Evolutionary conservation across 768 basidiomycete species (phyloP).

Genomic region (Cubamyces sp.): DNA sequence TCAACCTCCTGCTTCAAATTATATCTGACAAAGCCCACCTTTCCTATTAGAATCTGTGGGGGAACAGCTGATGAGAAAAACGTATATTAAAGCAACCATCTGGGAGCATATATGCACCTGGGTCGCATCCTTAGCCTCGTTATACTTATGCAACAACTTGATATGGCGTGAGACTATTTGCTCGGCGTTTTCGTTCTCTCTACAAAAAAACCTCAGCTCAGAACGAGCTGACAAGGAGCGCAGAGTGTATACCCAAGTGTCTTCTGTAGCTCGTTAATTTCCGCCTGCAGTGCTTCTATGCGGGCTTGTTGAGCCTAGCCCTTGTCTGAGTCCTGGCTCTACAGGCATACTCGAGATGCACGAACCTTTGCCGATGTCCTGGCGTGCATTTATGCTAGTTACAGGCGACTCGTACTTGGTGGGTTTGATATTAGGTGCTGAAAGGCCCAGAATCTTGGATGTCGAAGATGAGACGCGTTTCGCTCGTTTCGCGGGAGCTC

Average conservation of each 20-base stretch:
- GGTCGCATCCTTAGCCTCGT: constrained; percentile 82
- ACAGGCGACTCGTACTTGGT: not conserved
- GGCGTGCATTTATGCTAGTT: constrained; percentile 17
- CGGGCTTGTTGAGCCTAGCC: constrained; percentile 55
- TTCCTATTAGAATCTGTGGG: constrained; percentile 74
- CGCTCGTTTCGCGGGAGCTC: too few relatives aligned
- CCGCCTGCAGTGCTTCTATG: constrained; percentile 49
- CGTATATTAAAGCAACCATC: not conserved
- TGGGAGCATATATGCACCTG: constrained; percentile 50
- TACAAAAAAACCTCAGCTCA: constrained; percentile 21
- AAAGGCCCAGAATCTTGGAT: too few relatives aligned
- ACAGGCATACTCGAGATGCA: not conserved
- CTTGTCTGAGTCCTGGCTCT: not conserved
- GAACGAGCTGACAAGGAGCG: not conserved
- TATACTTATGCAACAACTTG: constrained; percentile 72
- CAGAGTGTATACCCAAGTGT: constrained; percentile 47
- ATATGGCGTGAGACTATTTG: constrained; percentile 69
- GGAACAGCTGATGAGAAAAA: not conserved
- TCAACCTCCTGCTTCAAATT: constrained; percentile 4
- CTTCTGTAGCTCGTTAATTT: constrained; percentile 51
- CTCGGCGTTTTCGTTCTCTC: constrained; percentile 53
- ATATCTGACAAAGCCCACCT: constrained; percentile 42
- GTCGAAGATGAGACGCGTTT: too few relatives aligned
- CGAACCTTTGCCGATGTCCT: constrained; percentile 23
- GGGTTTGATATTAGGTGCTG: not conserved